A percentile compares a stretch with the other conserved stretches of the same genome.
These are phyloP conservation scores for Chaetomium tenue DNA, from an alignment of 495 filamentous ascomycete genomes.

Conservation along the genomic window DNA sequence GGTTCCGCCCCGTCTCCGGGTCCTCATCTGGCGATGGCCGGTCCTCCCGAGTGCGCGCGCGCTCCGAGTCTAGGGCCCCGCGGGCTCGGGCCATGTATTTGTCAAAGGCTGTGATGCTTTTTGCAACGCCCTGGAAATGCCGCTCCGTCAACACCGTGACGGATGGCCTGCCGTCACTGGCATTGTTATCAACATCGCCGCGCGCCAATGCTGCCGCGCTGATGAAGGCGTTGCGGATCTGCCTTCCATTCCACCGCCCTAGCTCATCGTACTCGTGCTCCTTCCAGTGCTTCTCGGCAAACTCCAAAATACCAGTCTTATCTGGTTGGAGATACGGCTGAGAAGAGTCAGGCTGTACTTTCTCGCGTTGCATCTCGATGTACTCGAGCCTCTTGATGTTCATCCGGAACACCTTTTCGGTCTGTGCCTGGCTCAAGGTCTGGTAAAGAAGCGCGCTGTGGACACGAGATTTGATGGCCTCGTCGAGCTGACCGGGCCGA, in stretches of 20 bases:
- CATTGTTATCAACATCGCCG: not conserved
- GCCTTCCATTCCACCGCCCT: conserved; percentile 40
- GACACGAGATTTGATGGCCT: conserved; percentile 41
- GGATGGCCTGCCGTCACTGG: not conserved
- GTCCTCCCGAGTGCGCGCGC: not conserved
- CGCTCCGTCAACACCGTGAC: not conserved
- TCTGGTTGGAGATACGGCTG: not conserved
- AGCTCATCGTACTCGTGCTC: conserved; percentile 16
- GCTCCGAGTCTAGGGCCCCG: not conserved
- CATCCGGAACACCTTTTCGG: conserved; percentile 23
- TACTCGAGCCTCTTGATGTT: conserved; percentile 4
- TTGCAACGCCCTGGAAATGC: conserved; percentile 1
- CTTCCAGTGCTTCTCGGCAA: conserved; percentile 5
- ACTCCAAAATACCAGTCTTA: not conserved
- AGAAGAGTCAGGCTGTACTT: too few species aligned
- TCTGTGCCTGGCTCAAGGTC: conserved; percentile 31
- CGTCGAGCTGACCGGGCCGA: conserved; percentile 39
- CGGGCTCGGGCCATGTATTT: not conserved
- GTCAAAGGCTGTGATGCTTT: conserved; percentile 1
- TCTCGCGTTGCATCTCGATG: not conserved
- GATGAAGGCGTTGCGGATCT: conserved; percentile 40
- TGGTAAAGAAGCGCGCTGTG: conserved; percentile 40
- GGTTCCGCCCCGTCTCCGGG: not conserved
- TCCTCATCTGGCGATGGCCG: not conserved
- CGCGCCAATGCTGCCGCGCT: not conserved